These are phyloP conservation scores for Penicillium tannophilum DNA, from an alignment of 495 filamentous ascomycete genomes.

Conservation along the genomic window DNA sequence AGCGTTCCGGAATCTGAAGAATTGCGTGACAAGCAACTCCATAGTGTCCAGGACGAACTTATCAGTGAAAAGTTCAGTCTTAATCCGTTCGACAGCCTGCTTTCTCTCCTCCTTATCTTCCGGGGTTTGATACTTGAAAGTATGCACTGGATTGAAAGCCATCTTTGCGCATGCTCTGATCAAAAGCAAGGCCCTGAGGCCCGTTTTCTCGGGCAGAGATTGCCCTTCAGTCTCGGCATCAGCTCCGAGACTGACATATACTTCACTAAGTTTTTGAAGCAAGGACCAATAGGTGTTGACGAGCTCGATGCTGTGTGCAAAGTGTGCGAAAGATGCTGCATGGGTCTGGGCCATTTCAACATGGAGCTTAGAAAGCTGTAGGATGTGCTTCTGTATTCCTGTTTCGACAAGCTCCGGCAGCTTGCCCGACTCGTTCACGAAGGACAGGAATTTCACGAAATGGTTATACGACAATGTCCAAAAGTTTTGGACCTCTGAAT, in stretches of 20 bases:
- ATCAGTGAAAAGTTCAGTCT: constrained; percentile 70
- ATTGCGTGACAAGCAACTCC: constrained; percentile 78
- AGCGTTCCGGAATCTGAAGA: constrained; percentile 82
- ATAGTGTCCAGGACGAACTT: constrained; percentile 76
- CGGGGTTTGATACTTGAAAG: constrained; percentile 75
- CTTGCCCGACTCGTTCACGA: constrained; percentile 30
- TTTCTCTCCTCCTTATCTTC: constrained; percentile 71
- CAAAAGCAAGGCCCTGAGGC: constrained; percentile 77
- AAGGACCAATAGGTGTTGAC: constrained; percentile 82
- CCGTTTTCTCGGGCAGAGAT: constrained; percentile 70
- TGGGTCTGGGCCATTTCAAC: constrained; percentile 76
- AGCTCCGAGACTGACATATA: constrained; percentile 55
- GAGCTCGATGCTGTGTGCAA: constrained; percentile 76
- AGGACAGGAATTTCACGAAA: constrained; percentile 65
- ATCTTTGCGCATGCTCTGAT: constrained; percentile 83
- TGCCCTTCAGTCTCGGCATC: constrained; percentile 54
- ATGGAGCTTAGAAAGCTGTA: constrained; percentile 91
- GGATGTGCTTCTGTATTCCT: constrained; percentile 76
- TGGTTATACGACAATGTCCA: constrained; percentile 74
- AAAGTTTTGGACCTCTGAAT: constrained; percentile 69
- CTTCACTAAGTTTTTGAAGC: constrained; percentile 71
- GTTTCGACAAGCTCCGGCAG: constrained; percentile 39
- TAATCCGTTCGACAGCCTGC: constrained; percentile 63
- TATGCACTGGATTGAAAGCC: constrained; percentile 75
- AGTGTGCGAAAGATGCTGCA: constrained; percentile 75